Evolutionary conservation across 2,329 filamentous ascomycete species (phyloP).

Genomic region (Nemania sp.): DNA sequence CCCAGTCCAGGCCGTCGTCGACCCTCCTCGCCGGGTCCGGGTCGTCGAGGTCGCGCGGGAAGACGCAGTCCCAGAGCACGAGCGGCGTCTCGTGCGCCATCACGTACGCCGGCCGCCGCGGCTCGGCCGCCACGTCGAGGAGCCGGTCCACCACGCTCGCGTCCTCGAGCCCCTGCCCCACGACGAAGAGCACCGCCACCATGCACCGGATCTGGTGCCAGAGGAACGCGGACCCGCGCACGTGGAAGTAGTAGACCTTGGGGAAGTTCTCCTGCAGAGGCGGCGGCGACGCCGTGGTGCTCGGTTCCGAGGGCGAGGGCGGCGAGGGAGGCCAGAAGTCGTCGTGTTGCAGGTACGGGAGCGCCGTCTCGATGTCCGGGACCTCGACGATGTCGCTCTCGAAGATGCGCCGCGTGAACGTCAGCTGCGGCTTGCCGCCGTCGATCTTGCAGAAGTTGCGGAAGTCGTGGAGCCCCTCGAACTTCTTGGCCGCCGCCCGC

Average conservation of each 20-base stretch:
- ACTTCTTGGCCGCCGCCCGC: conserved; percentile 77
- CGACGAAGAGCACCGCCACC: conserved; percentile 87
- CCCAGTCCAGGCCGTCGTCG: conserved; percentile 77
- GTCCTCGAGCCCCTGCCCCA: conserved; percentile 84
- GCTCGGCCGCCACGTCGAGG: conserved; percentile 72
- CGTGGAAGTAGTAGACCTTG: conserved; percentile 84
- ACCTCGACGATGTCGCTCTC: conserved; percentile 79
- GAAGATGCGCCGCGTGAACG: conserved; percentile 79
- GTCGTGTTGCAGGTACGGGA: conserved; percentile 58
- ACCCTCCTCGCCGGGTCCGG: conserved; percentile 33
- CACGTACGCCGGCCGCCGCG: conserved; percentile 80
- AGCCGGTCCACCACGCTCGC: conserved; percentile 74
- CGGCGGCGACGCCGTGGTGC: conserved; percentile 2
- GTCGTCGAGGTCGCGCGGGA: conserved; percentile 59
- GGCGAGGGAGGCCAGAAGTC: conserved; percentile 48
- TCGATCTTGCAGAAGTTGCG: conserved; percentile 97
- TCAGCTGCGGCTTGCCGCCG: conserved; percentile 83
- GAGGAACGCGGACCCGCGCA: conserved; percentile 89
- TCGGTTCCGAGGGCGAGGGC: conserved; percentile 2
- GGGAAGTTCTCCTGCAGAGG: conserved; percentile 43
- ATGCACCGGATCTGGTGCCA: conserved; percentile 99
- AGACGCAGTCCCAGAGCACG: conserved; percentile 95
- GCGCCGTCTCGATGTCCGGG: conserved; percentile 53
- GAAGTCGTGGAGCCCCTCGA: conserved; percentile 88
- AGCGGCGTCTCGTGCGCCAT: conserved; percentile 91